Evolutionary conservation across 495 filamentous ascomycete species (phyloP).

Genomic region (Neurospora africana): DNA sequence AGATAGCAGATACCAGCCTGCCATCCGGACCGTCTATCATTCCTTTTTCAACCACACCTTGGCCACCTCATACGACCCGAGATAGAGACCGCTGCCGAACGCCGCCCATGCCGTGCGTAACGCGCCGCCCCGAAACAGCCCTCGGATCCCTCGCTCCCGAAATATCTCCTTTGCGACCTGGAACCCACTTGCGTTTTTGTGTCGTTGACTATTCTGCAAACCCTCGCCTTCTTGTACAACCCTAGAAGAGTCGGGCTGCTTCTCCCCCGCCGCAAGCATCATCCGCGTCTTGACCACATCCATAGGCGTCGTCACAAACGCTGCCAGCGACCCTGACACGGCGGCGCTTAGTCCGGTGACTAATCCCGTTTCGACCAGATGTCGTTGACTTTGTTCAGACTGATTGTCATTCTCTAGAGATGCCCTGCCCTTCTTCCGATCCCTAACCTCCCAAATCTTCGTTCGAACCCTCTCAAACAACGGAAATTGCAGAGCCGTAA

Average conservation of each 20-base stretch:
- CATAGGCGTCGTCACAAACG: conserved; percentile 65
- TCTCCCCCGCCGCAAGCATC: conserved; percentile 45
- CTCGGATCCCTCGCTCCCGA: conserved; percentile 51
- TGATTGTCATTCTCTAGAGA: neutral
- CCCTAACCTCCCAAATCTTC: conserved; percentile 23
- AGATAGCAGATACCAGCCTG: neutral
- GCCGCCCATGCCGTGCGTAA: conserved; percentile 74
- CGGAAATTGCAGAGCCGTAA: conserved; percentile 81
- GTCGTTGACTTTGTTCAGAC: neutral
- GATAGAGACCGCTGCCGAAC: conserved; percentile 69
- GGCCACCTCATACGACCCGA: conserved; percentile 76
- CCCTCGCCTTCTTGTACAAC: too few relatives aligned
- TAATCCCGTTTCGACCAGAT: conserved; percentile 49
- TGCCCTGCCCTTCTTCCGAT: neutral
- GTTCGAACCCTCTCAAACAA: conserved; percentile 61
- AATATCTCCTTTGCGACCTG: conserved; percentile 53
- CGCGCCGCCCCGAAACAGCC: conserved; percentile 67
- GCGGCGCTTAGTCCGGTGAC: conserved; percentile 64
- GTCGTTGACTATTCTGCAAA: conserved; percentile 6
- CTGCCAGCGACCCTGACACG: conserved; percentile 56
- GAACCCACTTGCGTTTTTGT: conserved; percentile 25
- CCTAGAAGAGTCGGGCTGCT: conserved; percentile 8
- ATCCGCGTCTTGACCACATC: conserved; percentile 80
- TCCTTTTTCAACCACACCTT: conserved; percentile 49
- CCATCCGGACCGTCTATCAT: neutral